Evolutionary conservation across 108 stramenopile genomes (phyloP), one percentile per base, ranked within the genome.

Genomic region (Nitzschia putrida): DNA sequence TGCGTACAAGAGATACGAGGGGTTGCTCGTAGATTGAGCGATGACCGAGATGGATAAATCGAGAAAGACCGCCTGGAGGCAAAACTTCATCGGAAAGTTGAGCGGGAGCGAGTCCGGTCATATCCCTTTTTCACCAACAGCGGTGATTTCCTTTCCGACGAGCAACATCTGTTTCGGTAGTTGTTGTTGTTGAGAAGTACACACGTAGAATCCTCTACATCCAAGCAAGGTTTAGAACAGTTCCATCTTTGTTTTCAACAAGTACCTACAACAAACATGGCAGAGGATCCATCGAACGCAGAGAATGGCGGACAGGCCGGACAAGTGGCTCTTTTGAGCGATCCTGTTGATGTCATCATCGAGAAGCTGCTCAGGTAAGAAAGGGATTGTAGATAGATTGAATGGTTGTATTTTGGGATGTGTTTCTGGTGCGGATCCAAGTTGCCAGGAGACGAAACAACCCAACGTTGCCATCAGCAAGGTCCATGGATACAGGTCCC

Each of bases 341-440:
- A 95, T 71, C 91, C 91, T 29, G 91, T 93, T 9, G 91, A 93
- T 75, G 87, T 92, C 24, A 93, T 92, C 44, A 93, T 95, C 65
- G 91, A 92, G 76, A 92, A 95, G 64, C 84, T 95, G 37, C 79
- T 95, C 21, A 83, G 82, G 80, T 86, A 75, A 76, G 85, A 39
- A 23, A 23, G 29, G 39, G 29, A 34, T 4, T 34, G 29, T 34
- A 34, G 29, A 34, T 4, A 34, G 29, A 34, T 34, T 34, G 29
- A 34, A 34, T 3, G 29, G 4, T 3, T 34, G 29, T 34, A 34
- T 34, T 34, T 34, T 34, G 29, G 29, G 29, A 4, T 34, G 29
- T 34, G 29, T 34, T 34, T 1, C 29, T 34, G 29, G 29, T 34
- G 1, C 4, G 29, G 29, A 34, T 34, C n/a, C 29, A 34, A 34